Base-by-base conservation (phyloP, 164 flowering plant genomes). In the Berberis thunbergii region DNA sequence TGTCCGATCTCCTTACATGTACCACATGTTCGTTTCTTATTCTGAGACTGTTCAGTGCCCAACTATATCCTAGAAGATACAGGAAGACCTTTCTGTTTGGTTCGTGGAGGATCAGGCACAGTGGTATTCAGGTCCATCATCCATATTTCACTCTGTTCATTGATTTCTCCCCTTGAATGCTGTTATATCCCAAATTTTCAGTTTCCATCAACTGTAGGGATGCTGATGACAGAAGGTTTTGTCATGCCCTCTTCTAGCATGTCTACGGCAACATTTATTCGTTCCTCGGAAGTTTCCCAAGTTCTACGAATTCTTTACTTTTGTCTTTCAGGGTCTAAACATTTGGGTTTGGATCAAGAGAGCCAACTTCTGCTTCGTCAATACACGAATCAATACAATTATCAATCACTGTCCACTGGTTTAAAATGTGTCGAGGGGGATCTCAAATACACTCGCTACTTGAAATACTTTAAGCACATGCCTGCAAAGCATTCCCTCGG, bases 401-500 rank as follows among this genome's bases (percentile, higher is more conserved):
- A 57, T 44, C 62, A 62, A 8, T 68, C 66, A 68, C 57, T 42
- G 62, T 68, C 71, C 66, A 68, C 62, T 66, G 43, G 43, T 68
- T 62, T 57, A 68, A 60, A 44, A 45, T 62, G 62, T 62, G 62
- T 41, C 26, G 41, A 68, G 61, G 44, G 4, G 71, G 66, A 62
- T 63, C 49, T 68, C 71, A 49, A 62, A 7, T 43, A 68, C 38
- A 50, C 63, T 57, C 49, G 38, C 61, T 12, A 46, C 66, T 63
- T 68, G 71, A 68, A 68, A 62, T 43, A 68, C 66, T 68, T 63
- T 62, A 48, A 68, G 71, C 48, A 63, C 62, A 49, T 62, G 71
- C 48, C 50, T 62, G 39, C 71, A 68, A 55, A 68, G 71, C 40
- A 68, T 57, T 42, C 70, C 70, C 42, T 55, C 70, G 43, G 62